Evolutionary conservation across 306 rosid species (phyloP).

Genomic region (Canavalia ensiformis): DNA sequence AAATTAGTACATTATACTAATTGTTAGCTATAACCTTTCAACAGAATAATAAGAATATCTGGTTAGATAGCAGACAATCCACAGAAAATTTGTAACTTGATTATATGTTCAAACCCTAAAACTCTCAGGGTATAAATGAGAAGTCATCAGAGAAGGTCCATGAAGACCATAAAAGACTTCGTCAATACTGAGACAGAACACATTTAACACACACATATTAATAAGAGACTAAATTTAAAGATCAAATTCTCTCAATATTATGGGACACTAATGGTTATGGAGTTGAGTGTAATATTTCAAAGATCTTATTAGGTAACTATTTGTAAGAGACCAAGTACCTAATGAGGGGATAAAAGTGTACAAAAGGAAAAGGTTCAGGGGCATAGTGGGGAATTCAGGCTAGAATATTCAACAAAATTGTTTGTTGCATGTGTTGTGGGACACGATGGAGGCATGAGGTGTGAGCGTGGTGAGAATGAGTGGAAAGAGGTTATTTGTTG

Average conservation of each 20-base stretch:
- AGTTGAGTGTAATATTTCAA: no score
- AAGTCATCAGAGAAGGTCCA: conserved; percentile 7
- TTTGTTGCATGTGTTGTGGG: no score
- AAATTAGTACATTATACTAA: conserved; percentile 1
- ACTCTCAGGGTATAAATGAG: conserved; percentile 1
- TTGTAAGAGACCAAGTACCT: no score
- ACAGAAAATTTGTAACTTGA: background rate
- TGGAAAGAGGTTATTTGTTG: no score
- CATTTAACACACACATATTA: background rate
- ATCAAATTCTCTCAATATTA: conserved; percentile 14
- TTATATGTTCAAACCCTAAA: background rate
- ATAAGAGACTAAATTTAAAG: background rate
- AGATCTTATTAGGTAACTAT: no score
- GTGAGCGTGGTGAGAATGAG: no score
- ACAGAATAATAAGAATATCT: background rate
- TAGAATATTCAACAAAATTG: no score
- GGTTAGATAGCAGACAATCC: conserved; percentile 1
- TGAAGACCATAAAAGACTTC: background rate
- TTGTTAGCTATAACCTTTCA: conserved; percentile 20
- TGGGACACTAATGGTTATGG: background rate
- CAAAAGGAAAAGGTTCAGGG: no score
- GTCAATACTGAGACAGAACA: background rate
- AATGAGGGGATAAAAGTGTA: no score
- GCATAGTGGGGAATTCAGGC: no score
- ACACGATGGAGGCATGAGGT: no score